Evolutionary conservation across 2,329 filamentous ascomycete genomes (phyloP).

Genomic region (Diaporthe sp.): DNA sequence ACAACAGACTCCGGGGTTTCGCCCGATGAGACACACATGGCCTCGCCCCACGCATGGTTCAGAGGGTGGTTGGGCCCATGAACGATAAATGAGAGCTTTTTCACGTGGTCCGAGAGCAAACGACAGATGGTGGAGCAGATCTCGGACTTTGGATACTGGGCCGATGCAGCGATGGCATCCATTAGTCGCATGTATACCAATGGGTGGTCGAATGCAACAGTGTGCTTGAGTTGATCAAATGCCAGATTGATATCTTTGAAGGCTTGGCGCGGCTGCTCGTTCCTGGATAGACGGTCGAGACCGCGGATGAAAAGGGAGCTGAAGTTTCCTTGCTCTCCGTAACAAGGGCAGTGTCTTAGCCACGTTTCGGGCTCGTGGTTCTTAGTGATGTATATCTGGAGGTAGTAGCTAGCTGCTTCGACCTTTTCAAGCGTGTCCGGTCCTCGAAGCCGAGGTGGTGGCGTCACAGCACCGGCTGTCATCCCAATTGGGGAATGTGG

Average conservation of each 20-base stretch:
- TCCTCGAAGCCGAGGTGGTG: background rate
- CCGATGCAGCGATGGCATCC: background rate
- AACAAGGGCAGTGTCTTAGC: background rate
- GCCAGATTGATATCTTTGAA: constrained; percentile 16
- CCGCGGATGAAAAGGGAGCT: constrained; percentile 14
- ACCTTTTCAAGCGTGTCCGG: constrained; percentile 10
- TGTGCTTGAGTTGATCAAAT: constrained; percentile 20
- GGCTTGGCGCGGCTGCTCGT: background rate
- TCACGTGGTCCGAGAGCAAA: background rate
- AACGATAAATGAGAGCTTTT: background rate
- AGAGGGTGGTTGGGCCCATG: constrained; percentile 21
- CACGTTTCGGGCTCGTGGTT: background rate
- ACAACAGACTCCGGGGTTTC: background rate
- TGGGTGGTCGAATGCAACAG: background rate
- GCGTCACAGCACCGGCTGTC: background rate
- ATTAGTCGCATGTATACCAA: constrained; percentile 7
- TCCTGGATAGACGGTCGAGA: constrained; percentile 13
- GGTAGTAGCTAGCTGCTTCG: constrained; percentile 2
- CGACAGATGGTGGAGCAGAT: constrained; percentile 13
- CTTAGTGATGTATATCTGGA: background rate
- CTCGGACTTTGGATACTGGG: constrained; percentile 2
- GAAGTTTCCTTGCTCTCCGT: background rate
- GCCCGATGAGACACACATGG: background rate
- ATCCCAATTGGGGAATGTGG: no score
- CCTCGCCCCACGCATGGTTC: background rate